Base-by-base conservation (phyloP, 768 basidiomycete species). In the Lepiota venenata region DNA sequence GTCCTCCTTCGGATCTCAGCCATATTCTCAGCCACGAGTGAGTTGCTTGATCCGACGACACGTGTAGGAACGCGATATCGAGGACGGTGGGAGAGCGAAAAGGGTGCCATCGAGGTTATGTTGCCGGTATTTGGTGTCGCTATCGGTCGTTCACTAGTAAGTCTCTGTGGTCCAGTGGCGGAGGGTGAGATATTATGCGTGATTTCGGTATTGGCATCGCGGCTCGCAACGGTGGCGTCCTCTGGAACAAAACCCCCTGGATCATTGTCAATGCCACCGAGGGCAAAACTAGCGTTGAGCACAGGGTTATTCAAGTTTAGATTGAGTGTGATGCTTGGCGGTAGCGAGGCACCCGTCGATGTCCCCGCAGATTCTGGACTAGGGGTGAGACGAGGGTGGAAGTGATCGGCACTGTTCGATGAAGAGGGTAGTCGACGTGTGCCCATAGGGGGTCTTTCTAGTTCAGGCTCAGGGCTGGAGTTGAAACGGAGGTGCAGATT, bases 11-110 rank as follows among this genome's bases (percentile, higher is more conserved):
- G 38, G 9, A 41, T 40, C 46, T 55, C 53, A 25, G 46, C 21
- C 27, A 47, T 32, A 42, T 55, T 47, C 40, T 55, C 53, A 12
- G 46, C 39, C 39, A 55, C 47, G 5, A 55, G 43, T 32, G 53
- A 55, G 48, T 47, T 55, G 21, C 44, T 44, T 11, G 53, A 55
- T 12, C 52, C 52, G 6, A 51, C 22, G 27, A 53, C 27, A 40
- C 52, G 52, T 15, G 52, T 53, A 25, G 36, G 35, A 2, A 29
- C 22, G 15, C 48, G 39, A n/a, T 40, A 40, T 27, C 12, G 32
- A 32, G 6, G 32, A 32, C 32, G 32, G 32, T 32, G 32, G 9
- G 32, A 3, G 32, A 32, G 9, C 32, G 32, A 32, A 11, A 11
- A 32, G 3, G 32, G 32, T 32, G 32, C 32, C n/a, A 27, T 46